Evolutionary conservation across 306 rosid genomes (phyloP), one percentile per base, ranked within the genome.

Genomic region (Vicia sativa): DNA sequence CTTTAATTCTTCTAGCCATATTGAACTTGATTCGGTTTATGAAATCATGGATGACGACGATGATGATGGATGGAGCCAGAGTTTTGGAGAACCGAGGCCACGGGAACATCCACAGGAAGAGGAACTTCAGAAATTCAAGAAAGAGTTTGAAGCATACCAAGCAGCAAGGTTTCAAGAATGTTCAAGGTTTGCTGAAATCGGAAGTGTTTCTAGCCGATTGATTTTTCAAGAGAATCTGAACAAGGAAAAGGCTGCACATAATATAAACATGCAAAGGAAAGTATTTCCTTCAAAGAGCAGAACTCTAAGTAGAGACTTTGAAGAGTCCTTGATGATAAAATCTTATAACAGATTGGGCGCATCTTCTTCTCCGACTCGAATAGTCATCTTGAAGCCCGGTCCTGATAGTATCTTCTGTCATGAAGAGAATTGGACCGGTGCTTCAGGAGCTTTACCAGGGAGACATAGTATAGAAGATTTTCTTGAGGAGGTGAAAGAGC

Each of bases 31-130:
- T 68, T 79, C 83, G 7, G 76, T 67, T 38, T 78, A 78, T 74
- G 82, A 70, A 62, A 80, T 57, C 50, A 62, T 21, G 49, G 80
- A 81, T 70, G 77, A 82, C 4, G 62, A 14, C 11, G 56, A 70
- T 13, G 74, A 35, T 59, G 90, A 80, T 50, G 86, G 82, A 73
- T 88, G 87, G 95, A 71, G 45, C 60, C 74, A 45, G 64, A 79
- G 77, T 73, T 62, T 76, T 19, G 96, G 86, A 49, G 76, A 82
- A 70, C 84, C 87, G 39, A 83, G 76, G 76, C 90, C 79, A 25
- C 80, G 85, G 52, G 99, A 88, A 46, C 99, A 95, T 87, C 99
- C 97, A 62, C 99, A 90, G 72, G 99, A 95, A 72, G 91, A 95
- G 83, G 97, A 88, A 75, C 80, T 95, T 48, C 95, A 88, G 74